Percentiles rank a stretch among this genome's conserved stretches.
Evolutionary conservation across 257 asterid species (phyloP).

Genomic region (Capsicum rhomboideum): DNA sequence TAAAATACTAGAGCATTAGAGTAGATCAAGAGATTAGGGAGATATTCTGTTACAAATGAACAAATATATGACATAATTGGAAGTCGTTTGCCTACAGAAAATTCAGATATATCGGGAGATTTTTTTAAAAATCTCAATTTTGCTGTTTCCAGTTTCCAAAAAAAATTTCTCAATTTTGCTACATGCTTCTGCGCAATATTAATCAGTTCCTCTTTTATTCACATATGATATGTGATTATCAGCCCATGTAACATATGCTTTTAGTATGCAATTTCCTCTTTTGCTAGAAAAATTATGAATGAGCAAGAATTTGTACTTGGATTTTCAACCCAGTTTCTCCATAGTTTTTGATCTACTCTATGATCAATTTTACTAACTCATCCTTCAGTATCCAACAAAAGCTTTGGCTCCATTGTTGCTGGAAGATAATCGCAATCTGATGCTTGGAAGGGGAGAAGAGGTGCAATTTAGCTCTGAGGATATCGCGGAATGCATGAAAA

Average conservation of each 20-base stretch:
- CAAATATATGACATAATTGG: not conserved
- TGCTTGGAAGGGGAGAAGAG: slow-evolving; percentile 84
- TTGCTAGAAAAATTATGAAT: not conserved
- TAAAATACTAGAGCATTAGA: not conserved
- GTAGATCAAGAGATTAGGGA: not conserved
- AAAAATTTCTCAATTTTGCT: not conserved
- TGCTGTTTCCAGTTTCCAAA: too few relatives aligned
- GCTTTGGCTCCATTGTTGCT: slow-evolving; percentile 88
- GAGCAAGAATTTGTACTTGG: not conserved
- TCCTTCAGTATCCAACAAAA: slow-evolving; percentile 85
- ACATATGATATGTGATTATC: not conserved
- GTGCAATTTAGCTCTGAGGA: slow-evolving; percentile 68
- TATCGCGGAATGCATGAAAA: slow-evolving; percentile 71
- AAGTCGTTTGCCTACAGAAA: not conserved
- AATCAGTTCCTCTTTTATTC: not conserved
- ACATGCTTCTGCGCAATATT: not conserved
- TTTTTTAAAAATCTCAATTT: not conserved
- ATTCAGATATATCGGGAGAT: not conserved
- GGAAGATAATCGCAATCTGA: slow-evolving; percentile 77
- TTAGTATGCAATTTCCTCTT: not conserved
- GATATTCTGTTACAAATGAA: not conserved
- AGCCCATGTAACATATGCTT: not conserved
- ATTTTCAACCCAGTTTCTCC: not conserved
- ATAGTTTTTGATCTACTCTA: not conserved
- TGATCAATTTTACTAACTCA: not conserved